phyloP scores from a whole-genome alignment of 2,329 filamentous ascomycete species.

The Sordariomycetes sp. region DNA sequence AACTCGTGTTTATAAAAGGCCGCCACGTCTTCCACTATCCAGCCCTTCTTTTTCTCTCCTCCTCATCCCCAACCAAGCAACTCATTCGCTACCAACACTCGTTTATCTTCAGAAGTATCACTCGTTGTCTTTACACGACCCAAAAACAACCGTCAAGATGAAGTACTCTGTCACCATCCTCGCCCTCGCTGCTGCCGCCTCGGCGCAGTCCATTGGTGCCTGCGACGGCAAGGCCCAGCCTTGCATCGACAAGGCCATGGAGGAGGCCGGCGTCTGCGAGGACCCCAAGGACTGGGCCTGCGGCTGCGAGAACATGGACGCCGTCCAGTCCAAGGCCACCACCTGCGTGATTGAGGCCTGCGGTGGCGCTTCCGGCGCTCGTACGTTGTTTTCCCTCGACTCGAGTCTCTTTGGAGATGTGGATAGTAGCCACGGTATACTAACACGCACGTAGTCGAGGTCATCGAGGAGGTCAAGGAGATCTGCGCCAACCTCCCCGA shows the following conservation, averaged over 20 bases:
- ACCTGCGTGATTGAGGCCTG: constrained; percentile 10
- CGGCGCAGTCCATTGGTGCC: constrained; percentile 8
- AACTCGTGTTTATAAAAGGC: constrained; percentile 2
- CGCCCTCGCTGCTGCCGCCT: constrained; percentile 6
- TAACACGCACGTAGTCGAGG: not conserved
- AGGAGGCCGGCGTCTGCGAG: constrained; percentile 8
- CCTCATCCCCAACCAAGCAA: not conserved
- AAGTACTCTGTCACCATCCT: constrained; percentile 7
- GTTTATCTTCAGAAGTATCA: not conserved
- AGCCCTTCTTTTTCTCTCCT: not conserved
- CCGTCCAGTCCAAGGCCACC: constrained; percentile 9
- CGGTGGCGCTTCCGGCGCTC: constrained; percentile 8
- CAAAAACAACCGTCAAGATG: constrained; percentile 1
- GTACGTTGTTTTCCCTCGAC: constrained; percentile 8
- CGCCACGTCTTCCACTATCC: not conserved
- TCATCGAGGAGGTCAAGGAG: constrained; percentile 1
- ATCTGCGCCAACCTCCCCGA: not conserved
- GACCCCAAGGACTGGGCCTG: constrained; percentile 8
- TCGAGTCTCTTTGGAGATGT: no score
- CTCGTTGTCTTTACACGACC: constrained; percentile 1
- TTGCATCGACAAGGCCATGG: constrained; percentile 8
- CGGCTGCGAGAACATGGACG: constrained; percentile 10
- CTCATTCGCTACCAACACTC: not conserved
- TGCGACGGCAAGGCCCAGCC: not conserved
- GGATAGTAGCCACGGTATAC: not conserved